Base-by-base conservation (phyloP, 257 asterid species). In the Nicotiana sylvestris region DNA sequence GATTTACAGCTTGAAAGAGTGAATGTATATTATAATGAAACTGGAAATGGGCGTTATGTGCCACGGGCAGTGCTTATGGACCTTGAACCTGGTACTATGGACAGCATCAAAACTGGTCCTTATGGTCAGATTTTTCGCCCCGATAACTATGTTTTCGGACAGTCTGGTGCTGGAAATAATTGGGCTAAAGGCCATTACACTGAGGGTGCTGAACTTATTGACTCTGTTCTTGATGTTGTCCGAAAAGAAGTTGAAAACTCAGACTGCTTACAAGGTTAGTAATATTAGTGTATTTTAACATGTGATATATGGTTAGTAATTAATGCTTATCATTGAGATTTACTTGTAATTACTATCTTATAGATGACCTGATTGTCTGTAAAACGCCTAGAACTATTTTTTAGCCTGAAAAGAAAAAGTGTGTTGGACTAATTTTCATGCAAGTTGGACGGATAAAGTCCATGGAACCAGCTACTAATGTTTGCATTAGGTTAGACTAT, bases 181-280 rank as follows among this genome's bases (percentile, higher is more conserved):
- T 85, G 87, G 87, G 85, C 87, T 60, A 85, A 82, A 39, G 85
- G 85, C 6, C 85, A 85, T 29, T 85, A 85, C 1, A 85, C 87
- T 35, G 87, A 82, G 65, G 87, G 87, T 33, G 87, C 87, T 67
- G 85, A 85, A 78, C 83, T 85, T 46, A 82, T 85, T 69, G 87
- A 85, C 25, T 82, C 85, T 9, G 87, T 85, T 27, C 87, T 85
- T 82, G 85, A 85, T 85, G 81, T 85, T 78, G 85, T 85, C 12
- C 80, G 87, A 72, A 85, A 85, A 18, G 87, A 85, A 82, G 83
- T 76, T 43, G 85, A 85, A 35, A 85, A 85, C n/a, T 85, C 85
- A 12, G 87, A 85, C 27, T 85, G 87, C 57, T 67, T 82, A 65
- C 87, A 82, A 85, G 85, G 78, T 81, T 66, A 49, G 81, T 77